These are phyloP conservation scores for Allomyces macrogynus DNA, from an alignment of 192 early-diverging fungal species.

Conservation along the genomic window DNA sequence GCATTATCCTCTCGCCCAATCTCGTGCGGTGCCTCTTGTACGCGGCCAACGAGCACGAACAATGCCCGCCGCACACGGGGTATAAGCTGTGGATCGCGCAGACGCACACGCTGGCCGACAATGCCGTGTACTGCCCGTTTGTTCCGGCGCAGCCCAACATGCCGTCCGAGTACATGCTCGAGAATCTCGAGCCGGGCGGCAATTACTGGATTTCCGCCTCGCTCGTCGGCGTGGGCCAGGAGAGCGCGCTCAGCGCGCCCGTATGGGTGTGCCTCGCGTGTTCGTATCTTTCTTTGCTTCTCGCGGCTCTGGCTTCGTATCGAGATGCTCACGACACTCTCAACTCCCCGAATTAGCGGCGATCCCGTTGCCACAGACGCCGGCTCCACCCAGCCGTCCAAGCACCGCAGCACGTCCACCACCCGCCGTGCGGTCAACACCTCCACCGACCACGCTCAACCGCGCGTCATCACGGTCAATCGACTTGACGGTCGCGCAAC, in stretches of 20 bases:
- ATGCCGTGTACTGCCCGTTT: not conserved
- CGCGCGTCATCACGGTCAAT: not conserved
- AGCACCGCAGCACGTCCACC: not conserved
- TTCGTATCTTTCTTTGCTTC: not conserved
- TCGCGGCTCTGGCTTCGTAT: not conserved
- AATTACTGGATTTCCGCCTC: not conserved
- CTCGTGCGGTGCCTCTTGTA: not conserved
- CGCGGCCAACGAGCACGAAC: not conserved
- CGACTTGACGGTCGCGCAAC: not conserved
- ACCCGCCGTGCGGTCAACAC: not conserved
- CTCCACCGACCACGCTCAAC: not conserved
- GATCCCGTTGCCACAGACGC: not conserved
- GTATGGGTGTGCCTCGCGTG: not conserved
- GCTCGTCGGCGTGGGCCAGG: not conserved
- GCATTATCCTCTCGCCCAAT: not conserved
- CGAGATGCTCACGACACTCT: no score
- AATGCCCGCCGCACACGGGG: not conserved
- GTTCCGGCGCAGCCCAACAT: not conserved
- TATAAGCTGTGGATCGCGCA: not conserved
- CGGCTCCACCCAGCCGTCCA: not conserved
- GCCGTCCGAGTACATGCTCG: not conserved
- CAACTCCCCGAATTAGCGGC: not conserved
- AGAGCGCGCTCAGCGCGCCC: not conserved
- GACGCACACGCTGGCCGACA: not conserved
- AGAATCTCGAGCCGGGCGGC: not conserved